These are phyloP conservation scores for Lachnum nothofagi DNA, from an alignment of 2,329 filamentous ascomycete genomes.

Conservation along the genomic window DNA sequence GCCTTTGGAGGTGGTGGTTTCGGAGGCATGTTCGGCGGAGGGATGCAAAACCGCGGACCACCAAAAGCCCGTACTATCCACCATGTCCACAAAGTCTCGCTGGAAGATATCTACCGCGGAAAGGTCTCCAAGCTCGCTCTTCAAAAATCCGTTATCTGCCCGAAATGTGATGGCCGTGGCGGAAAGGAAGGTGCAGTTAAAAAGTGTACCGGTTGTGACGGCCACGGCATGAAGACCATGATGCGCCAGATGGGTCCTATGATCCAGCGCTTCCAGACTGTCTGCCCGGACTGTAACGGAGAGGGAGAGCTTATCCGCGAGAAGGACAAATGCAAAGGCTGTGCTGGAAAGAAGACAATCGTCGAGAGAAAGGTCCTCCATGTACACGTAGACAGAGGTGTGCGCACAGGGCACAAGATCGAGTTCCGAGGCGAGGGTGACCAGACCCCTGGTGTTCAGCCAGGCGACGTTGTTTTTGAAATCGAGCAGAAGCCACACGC, in stretches of 20 bases:
- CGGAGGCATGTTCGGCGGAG: constrained; percentile 71
- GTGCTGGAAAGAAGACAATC: constrained; percentile 94
- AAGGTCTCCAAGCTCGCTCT: constrained; percentile 97
- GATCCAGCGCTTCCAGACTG: constrained; percentile 99
- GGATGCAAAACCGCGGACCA: constrained; percentile 75
- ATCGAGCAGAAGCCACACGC: constrained; percentile 98
- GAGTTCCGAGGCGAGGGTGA: constrained; percentile 97
- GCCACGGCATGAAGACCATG: constrained; percentile 98
- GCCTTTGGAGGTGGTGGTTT: constrained; percentile 63
- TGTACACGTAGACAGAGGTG: constrained; percentile 93
- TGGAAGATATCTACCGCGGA: constrained; percentile 96
- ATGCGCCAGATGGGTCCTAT: constrained; percentile 99
- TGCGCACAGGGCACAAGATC: constrained; percentile 89
- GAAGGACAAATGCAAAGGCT: constrained; percentile 95
- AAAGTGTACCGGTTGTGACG: constrained; percentile 84
- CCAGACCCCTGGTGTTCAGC: constrained; percentile 85
- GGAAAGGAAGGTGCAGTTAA: constrained; percentile 98
- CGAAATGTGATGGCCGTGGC: constrained; percentile 87
- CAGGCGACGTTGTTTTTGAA: constrained; percentile 96
- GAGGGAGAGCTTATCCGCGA: constrained; percentile 96
- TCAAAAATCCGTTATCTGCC: constrained; percentile 95
- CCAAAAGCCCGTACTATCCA: constrained; percentile 90
- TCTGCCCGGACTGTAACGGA: constrained; percentile 95
- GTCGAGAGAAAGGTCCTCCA: constrained; percentile 97
- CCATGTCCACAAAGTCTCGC: constrained; percentile 95